These are phyloP conservation scores for Claviceps africana DNA, from an alignment of 2,329 filamentous ascomycete species.

Conservation along the genomic window DNA sequence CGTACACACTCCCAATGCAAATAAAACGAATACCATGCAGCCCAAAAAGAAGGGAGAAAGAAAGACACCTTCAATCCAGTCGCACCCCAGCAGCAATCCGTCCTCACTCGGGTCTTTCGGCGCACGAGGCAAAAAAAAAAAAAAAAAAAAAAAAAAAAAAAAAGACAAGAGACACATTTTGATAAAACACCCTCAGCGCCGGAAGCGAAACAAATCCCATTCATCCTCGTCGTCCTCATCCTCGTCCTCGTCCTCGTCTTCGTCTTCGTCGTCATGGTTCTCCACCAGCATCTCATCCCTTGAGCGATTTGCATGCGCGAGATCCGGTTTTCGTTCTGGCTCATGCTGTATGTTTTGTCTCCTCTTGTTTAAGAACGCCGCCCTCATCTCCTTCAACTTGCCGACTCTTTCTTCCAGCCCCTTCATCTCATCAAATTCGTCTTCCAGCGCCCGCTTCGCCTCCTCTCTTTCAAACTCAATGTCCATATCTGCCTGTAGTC, in stretches of 20 bases:
- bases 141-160: too few species aligned
- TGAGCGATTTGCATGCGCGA: conserved; percentile 1
- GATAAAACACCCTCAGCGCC: not conserved
- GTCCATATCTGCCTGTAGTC: conserved; percentile 40
- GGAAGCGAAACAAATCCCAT: conserved; percentile 46
- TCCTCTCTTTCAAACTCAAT: conserved; percentile 61
- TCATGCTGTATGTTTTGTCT: conserved; percentile 17
- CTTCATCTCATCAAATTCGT: conserved; percentile 75
- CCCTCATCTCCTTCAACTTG: conserved; percentile 54
- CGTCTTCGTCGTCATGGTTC: conserved; percentile 11
- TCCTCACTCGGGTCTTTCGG: too few species aligned
- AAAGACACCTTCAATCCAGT: too few species aligned
- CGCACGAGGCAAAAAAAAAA: too few species aligned
- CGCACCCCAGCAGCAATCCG: too few species aligned
- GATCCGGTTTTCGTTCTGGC: conserved; percentile 13
- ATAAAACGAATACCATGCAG: too few species aligned
- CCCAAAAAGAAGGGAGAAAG: too few species aligned
- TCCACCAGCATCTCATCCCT: conserved; percentile 5
- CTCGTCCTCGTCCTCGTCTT: conserved; percentile 30
- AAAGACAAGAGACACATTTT: not conserved
- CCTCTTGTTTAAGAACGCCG: conserved; percentile 41
- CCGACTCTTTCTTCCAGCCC: conserved; percentile 59
- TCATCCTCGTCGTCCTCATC: conserved; percentile 38
- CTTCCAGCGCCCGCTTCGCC: conserved; percentile 55
- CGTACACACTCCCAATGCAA: too few species aligned